These are phyloP conservation scores for Parathielavia hyrcaniae DNA, from an alignment of 495 filamentous ascomycete genomes.

Conservation along the genomic window DNA sequence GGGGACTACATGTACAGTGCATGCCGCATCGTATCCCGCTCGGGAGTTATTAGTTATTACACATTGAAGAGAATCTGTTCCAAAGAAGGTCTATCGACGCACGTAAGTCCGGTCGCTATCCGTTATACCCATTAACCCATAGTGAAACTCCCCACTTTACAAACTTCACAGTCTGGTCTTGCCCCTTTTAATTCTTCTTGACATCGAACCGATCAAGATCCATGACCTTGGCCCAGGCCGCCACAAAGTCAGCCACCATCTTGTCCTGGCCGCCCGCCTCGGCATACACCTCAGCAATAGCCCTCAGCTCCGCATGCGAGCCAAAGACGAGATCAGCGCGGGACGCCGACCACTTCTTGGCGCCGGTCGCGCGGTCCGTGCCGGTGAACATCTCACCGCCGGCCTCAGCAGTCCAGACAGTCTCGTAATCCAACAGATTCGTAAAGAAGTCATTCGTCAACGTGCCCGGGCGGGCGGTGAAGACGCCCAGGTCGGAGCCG, in stretches of 20 bases:
- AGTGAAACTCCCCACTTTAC: no score
- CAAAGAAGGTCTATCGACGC: no score
- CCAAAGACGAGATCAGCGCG: slow-evolving; percentile 66
- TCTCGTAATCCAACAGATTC: slow-evolving; percentile 62
- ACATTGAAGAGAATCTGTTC: no score
- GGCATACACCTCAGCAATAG: slow-evolving; percentile 61
- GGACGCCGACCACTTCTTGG: slow-evolving; percentile 60
- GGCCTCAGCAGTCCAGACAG: slow-evolving; percentile 53
- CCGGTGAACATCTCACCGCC: slow-evolving; percentile 54
- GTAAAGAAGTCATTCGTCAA: slow-evolving; percentile 72
- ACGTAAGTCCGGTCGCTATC: no score
- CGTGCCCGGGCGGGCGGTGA: slow-evolving; percentile 56
- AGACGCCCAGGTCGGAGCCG: slow-evolving; percentile 55
- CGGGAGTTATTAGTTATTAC: no score
- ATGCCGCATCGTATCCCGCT: no score
- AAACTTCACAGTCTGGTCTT: no score
- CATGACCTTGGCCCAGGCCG: slow-evolving; percentile 67
- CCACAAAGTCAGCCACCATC: slow-evolving; percentile 64
- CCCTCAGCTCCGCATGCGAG: slow-evolving; percentile 63
- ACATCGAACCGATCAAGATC: slow-evolving; percentile 63
- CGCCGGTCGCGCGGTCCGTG: slow-evolving; percentile 56
- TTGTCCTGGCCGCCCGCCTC: slow-evolving; percentile 48
- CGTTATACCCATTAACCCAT: no score
- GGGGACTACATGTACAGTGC: no score
- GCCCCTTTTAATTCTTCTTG: background rate